Conservation (phyloP, 2,329 filamentous ascomycete species). For the Hymenoscyphus fructigenus region DNA sequence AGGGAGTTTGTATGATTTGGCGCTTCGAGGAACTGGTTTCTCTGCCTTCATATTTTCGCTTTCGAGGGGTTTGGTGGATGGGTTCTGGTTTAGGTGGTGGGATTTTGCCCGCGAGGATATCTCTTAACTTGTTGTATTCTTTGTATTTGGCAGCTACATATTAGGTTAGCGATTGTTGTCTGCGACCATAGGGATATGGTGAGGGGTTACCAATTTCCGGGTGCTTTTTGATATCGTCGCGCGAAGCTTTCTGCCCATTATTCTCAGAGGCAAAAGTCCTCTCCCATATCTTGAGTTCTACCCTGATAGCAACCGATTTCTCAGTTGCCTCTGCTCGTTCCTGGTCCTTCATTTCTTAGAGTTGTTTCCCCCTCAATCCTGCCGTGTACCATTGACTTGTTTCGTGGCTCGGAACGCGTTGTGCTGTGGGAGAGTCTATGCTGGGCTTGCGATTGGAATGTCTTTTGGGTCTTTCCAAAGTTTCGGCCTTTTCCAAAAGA, state of each 20-base stretch:
- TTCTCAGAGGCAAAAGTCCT: conserved; percentile 62
- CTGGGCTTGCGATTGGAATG: not conserved
- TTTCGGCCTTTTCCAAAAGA: not conserved
- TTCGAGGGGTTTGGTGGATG: conserved; percentile 38
- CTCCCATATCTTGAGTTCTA: conserved; percentile 74
- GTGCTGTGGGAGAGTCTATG: not conserved
- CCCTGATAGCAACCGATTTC: conserved; percentile 54
- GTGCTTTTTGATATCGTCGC: conserved; percentile 75
- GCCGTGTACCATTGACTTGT: not conserved
- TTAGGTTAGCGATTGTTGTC: conserved; percentile 6
- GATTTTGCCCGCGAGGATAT: conserved; percentile 56
- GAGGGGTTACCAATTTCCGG: conserved; percentile 61
- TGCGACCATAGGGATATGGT: not conserved
- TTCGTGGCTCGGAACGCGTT: not conserved
- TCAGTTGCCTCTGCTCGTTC: conserved; percentile 26
- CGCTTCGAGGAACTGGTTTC: conserved; percentile 53
- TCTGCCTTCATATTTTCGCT: conserved; percentile 38
- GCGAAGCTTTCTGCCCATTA: conserved; percentile 65
- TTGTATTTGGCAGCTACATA: conserved; percentile 62
- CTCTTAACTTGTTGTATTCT: conserved; percentile 67
- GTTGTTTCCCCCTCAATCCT: not conserved
- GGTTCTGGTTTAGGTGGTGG: conserved; percentile 33
- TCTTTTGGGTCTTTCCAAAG: not conserved
- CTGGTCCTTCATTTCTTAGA: conserved; percentile 28
- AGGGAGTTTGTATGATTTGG: conserved; percentile 41